These are phyloP conservation scores for Backusella liffmaniae DNA, from an alignment of 192 early-diverging fungal genomes.

Conservation along the genomic window DNA sequence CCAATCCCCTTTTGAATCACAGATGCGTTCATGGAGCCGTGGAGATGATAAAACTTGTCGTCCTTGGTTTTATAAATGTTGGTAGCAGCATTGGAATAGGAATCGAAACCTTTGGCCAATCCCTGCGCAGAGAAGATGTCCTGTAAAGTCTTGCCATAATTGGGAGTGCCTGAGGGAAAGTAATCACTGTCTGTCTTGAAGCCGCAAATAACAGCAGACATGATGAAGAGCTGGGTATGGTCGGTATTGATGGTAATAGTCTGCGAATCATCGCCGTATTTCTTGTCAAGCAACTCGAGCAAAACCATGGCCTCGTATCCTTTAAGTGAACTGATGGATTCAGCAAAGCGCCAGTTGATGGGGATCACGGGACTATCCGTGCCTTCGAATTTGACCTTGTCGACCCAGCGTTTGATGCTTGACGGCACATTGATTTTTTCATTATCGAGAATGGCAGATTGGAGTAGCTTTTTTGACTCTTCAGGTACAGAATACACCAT, in stretches of 20 bases:
- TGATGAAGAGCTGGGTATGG: neutral
- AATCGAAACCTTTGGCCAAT: neutral
- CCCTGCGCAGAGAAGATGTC: neutral
- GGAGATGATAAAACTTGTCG: neutral
- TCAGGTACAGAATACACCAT: neutral
- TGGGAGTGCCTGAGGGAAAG: neutral
- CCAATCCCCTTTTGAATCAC: neutral
- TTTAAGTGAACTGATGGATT: neutral
- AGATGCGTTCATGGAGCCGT: neutral
- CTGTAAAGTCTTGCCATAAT: neutral
- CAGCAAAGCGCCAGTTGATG: neutral
- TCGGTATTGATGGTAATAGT: slow-evolving; percentile 10
- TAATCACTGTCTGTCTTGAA: neutral
- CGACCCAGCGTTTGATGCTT: neutral
- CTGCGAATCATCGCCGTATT: neutral
- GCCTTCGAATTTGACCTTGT: neutral
- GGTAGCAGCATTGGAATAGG: neutral
- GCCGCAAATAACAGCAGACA: neutral
- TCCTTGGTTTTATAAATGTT: neutral
- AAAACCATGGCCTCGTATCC: neutral
- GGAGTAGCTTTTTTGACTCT: neutral
- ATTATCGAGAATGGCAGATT: neutral
- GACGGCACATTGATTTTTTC: neutral
- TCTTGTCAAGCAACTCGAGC: neutral
- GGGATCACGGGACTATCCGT: neutral